Percentiles rank a stretch among this genome's conserved stretches.
Conservation (phyloP, 1,284 basidiomycete genomes). For the Coriolopsis trogii region DNA sequence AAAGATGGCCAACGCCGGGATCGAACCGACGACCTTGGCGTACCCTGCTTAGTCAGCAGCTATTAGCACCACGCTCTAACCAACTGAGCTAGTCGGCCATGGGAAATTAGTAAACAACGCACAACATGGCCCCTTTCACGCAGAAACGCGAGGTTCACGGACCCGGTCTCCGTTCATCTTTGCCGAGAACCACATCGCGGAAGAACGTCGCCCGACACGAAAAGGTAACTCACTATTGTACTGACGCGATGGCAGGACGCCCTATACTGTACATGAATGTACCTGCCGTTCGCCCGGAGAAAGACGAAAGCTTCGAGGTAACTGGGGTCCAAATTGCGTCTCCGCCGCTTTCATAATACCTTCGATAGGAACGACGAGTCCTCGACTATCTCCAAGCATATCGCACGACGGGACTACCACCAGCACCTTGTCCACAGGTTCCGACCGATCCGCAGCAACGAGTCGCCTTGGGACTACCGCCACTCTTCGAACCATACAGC, state of each 20-base stretch:
- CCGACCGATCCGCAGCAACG: slow-evolving; percentile 43
- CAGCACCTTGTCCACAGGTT: slow-evolving; percentile 43
- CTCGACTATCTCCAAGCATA: slow-evolving; percentile 51
- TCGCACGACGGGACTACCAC: slow-evolving; percentile 44
- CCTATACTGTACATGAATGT: slow-evolving; percentile 31
- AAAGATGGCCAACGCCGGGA: slow-evolving; percentile 16
- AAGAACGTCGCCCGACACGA: background rate
- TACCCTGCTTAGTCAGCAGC: no score
- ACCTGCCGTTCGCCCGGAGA: slow-evolving; percentile 15
- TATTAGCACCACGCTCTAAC: slow-evolving; percentile 22
- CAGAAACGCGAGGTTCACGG: background rate
- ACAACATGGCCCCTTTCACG: background rate
- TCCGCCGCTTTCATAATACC: slow-evolving; percentile 6
- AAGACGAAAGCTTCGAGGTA: slow-evolving; percentile 36
- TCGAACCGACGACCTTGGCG: slow-evolving; percentile 24
- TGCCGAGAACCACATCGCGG: background rate
- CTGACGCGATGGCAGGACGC: slow-evolving; percentile 9
- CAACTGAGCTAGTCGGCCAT: slow-evolving; percentile 20
- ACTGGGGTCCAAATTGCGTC: slow-evolving; percentile 2
- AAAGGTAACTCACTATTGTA: background rate
- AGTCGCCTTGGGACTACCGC: slow-evolving; percentile 42
- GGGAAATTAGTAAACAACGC: background rate
- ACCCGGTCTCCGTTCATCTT: background rate
- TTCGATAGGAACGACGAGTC: slow-evolving; percentile 47
- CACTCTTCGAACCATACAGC: slow-evolving; percentile 45